Conservation (phyloP, 139 green algal genomes). For the Protoeuglena noctilucae region DNA sequence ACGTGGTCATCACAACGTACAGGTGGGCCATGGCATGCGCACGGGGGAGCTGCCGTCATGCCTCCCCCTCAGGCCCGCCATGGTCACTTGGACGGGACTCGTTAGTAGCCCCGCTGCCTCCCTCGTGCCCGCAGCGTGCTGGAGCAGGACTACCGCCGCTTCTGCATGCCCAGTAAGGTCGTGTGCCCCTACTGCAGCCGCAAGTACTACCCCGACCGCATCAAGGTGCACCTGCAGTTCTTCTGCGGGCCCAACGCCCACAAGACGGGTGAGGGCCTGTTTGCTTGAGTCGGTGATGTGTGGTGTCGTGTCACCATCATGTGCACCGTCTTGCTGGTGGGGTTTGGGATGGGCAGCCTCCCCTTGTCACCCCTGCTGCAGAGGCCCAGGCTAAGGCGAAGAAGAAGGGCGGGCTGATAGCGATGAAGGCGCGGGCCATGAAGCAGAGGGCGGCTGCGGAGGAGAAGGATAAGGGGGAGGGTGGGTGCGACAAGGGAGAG, state of each 20-base stretch:
- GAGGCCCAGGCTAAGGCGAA: not conserved
- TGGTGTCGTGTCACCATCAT: no score
- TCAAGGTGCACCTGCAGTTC: slow-evolving; percentile 48
- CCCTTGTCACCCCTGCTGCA: no score
- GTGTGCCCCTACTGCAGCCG: slow-evolving; percentile 66
- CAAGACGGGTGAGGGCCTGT: no score
- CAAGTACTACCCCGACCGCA: slow-evolving; percentile 49
- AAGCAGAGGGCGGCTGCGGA: slow-evolving; percentile 4
- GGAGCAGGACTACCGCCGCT: slow-evolving; percentile 61
- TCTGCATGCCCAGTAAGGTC: slow-evolving; percentile 42
- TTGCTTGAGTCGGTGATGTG: no score
- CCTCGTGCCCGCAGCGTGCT: no score
- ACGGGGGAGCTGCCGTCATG: no score
- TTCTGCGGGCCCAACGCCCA: slow-evolving; percentile 81
- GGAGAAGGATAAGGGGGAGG: slow-evolving; percentile 18
- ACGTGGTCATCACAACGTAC: slow-evolving; percentile 90
- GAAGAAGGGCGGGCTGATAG: not conserved
- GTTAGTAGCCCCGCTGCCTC: no score
- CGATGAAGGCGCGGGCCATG: not conserved
- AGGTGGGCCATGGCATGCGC: no score
- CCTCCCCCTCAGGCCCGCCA: no score
- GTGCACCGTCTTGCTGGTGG: no score
- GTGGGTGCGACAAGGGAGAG: not conserved
- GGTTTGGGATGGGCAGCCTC: no score
- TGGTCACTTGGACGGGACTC: no score